phyloP scores from a whole-genome alignment of 495 filamentous ascomycete species.

The Trichoderma asperelloides region DNA sequence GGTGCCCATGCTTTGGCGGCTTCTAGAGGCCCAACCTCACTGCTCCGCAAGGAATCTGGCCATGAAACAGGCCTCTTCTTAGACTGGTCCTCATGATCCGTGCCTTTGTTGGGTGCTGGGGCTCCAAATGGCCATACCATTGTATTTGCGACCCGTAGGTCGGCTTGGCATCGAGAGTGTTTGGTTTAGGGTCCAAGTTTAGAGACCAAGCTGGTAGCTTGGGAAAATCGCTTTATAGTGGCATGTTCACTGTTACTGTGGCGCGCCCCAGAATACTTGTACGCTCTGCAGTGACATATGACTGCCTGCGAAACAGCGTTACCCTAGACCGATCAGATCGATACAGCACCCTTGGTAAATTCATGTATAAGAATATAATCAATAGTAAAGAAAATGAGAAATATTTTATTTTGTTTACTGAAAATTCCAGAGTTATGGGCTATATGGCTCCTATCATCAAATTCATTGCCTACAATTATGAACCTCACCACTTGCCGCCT shows the following conservation, averaged over 20 bases:
- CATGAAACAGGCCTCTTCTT: slow-evolving; percentile 35
- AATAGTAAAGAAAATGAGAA: not conserved
- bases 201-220: not conserved
- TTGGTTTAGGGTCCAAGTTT: not conserved
- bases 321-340: not conserved
- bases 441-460: not conserved
- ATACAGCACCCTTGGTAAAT: not conserved
- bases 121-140: slow-evolving; percentile 13
- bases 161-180: not conserved
- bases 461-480: not conserved
- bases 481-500: not conserved
- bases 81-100: slow-evolving; percentile 3
- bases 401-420: not conserved
- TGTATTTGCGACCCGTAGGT: slow-evolving; percentile 6
- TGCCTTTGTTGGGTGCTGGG: not conserved
- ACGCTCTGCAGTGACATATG: not conserved
- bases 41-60: slow-evolving; percentile 38
- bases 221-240: not conserved
- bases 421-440: not conserved
- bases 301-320: not conserved
- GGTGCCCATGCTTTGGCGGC: slow-evolving; percentile 58
- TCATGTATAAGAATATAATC: not conserved
- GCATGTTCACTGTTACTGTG: not conserved
- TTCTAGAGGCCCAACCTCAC: slow-evolving; percentile 58
- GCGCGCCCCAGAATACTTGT: not conserved